Percentiles rank a stretch among this genome's conserved stretches.
These are phyloP conservation scores for Heliosperma pusillum DNA, from an alignment of 148 eudicot species.

Conservation along the genomic window DNA sequence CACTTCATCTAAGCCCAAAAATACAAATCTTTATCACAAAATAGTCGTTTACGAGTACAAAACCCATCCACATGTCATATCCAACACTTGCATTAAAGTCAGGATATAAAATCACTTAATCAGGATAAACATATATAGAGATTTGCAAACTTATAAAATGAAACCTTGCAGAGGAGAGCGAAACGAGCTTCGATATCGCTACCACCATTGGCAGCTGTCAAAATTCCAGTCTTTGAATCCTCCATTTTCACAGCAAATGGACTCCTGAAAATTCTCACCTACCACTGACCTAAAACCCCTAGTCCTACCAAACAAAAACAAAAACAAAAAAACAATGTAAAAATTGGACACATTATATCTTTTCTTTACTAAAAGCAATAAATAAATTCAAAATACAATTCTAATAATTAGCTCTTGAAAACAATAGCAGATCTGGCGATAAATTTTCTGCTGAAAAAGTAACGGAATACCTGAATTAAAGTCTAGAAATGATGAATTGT, in stretches of 20 bases:
- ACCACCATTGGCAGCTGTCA: constrained; percentile 20
- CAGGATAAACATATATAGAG: too few relatives aligned
- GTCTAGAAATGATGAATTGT: neutral
- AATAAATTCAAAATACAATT: neutral
- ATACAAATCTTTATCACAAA: too few relatives aligned
- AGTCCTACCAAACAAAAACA: neutral
- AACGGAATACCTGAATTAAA: neutral
- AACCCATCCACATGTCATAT: too few relatives aligned
- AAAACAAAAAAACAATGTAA: neutral
- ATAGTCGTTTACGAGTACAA: too few relatives aligned
- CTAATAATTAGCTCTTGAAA: neutral
- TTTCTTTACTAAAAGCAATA: neutral
- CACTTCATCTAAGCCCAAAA: neutral
- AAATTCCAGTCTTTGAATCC: constrained; percentile 26
- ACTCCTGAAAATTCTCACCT: constrained; percentile 10
- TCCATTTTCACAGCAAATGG: constrained; percentile 34
- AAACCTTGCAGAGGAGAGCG: constrained; percentile 67
- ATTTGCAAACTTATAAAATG: neutral
- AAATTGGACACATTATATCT: neutral
- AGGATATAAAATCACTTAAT: too few relatives aligned
- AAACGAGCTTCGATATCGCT: constrained; percentile 58
- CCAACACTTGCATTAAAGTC: neutral
- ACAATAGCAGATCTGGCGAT: constrained; percentile 4
- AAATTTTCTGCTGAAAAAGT: constrained; percentile 12
- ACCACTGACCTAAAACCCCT: constrained; percentile 18